Conservation (phyloP, 805 yeast genomes). For the Dipodascopsis uninucleata region DNA sequence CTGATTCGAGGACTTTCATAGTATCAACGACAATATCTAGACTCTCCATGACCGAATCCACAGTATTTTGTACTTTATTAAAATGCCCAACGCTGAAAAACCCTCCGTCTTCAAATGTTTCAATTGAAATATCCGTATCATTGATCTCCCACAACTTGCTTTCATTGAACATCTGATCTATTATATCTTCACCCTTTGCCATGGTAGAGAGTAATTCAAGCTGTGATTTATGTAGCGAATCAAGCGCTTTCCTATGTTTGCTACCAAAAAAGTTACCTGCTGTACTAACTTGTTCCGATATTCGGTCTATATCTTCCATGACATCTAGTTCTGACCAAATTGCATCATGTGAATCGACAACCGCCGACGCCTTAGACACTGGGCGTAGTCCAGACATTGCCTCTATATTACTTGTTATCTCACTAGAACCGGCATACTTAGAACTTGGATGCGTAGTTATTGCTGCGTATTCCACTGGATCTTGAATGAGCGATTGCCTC, state of each 20-base stretch:
- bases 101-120: conserved; percentile 14
- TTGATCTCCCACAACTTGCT: conserved; percentile 23
- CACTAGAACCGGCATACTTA: too few relatives aligned
- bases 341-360: conserved; percentile 59
- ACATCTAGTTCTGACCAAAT: conserved; percentile 87
- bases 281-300: conserved; percentile 43
- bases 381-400: conserved; percentile 13
- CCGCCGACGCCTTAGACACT: conserved; percentile 7
- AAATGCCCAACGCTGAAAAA: conserved; percentile 51
- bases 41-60: conserved; percentile 47
- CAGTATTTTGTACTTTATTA: conserved; percentile 48
- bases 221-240: conserved; percentile 57
- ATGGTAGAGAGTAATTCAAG: conserved; percentile 44
- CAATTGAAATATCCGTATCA: conserved; percentile 25
- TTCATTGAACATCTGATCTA: conserved; percentile 29
- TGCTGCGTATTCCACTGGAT: too few relatives aligned
- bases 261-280: conserved; percentile 40
- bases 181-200: conserved; percentile 34
- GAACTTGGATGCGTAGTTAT: too few relatives aligned
- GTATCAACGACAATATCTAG: conserved; percentile 51
- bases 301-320: conserved; percentile 68
- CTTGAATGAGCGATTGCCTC: too few relatives aligned
- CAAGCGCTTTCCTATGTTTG: conserved; percentile 49
- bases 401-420: conserved; percentile 9
- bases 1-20: conserved; percentile 37